These are phyloP conservation scores for Rugonectria rugulosa DNA, from an alignment of 2,329 filamentous ascomycete genomes.

Conservation along the genomic window DNA sequence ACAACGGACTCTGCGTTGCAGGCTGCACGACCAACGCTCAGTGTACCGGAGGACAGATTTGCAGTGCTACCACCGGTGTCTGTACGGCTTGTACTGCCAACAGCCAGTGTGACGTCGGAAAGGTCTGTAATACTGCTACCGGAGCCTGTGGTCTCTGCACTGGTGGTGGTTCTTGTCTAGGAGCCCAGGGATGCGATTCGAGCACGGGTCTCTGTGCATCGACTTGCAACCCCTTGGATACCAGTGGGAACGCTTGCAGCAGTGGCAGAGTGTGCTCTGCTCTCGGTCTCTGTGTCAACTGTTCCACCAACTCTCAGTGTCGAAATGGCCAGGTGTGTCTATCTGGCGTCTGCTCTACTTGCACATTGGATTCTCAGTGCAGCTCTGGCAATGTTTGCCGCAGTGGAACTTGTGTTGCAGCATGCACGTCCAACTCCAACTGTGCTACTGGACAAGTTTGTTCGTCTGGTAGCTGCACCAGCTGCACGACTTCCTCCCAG, in stretches of 20 bases:
- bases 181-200: constrained; percentile 6
- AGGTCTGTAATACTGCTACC: background rate
- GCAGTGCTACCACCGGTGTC: background rate
- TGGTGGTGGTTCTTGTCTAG: background rate
- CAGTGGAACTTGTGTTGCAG: background rate
- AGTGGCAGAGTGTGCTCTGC: background rate
- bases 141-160: constrained; percentile 1
- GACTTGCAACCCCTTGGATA: constrained; percentile 1
- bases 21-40: constrained; percentile 9
- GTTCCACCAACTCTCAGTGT: background rate
- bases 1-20: constrained; percentile 8
- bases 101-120: constrained; percentile 13
- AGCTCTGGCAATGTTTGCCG: background rate
- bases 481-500: background rate
- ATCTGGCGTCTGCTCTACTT: background rate
- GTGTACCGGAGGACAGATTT: constrained; percentile 8
- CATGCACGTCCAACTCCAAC: background rate
- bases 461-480: background rate
- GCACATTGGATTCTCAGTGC: background rate
- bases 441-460: constrained; percentile 7
- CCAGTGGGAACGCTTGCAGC: constrained; percentile 5
- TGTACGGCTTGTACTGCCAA: constrained; percentile 11
- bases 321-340: background rate
- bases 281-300: background rate
- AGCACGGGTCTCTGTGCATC: constrained; percentile 3